Evolutionary conservation across 2,329 filamentous ascomycete genomes (phyloP), one percentile per base, ranked within the genome.

Genomic region (Aspergillus ruber): DNA sequence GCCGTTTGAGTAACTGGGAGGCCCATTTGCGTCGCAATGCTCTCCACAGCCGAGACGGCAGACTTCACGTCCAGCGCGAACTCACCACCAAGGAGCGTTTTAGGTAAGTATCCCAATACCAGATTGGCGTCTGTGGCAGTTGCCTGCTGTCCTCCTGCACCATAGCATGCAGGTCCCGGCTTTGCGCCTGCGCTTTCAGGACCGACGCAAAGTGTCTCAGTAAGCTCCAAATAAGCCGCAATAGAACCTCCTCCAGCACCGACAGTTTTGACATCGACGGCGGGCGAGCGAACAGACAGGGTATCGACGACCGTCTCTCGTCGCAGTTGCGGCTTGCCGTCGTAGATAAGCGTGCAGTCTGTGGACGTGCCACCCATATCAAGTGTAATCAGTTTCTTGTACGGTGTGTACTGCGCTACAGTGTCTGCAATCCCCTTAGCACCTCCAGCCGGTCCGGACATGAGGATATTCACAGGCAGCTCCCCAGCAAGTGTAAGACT

Each of bases 351-450:
- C 1, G 74, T 73, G 49, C 72, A 74, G 46, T 77, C 74, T 0
- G 74, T 75, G 4, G 71, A 74, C 1, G 74, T 76, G 1, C 74
- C 74, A n/a, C 74, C 74, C 72, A 77, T 75, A 45, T 77, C 74
- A 10, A 77, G 62, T 0, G 73, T 76, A 44, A 76, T 74, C 21
- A 76, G 58, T 38, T 75, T 74, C 52, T 73, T 74, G 57, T 71
- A 75, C 0, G 68, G 66, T 0, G 73, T 75, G 45, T 70, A 68
- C 38, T 66, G 69, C 7, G 73, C 64, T 1, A 76, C 67, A 8
- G 72, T 62, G 52, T 76, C 72, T 8, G 71, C 71, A 6, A 75
- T 73, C 13, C 72, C 73, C 42, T 71, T 71, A 8, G 73, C 74
- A n/a, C 74, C 74, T 35, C 74, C 74, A n/a, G 74, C 74, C 1